Evolutionary conservation across 768 basidiomycete genomes (phyloP), one percentile per base, ranked within the genome.

Genomic region (Exsudoporus frostii): DNA sequence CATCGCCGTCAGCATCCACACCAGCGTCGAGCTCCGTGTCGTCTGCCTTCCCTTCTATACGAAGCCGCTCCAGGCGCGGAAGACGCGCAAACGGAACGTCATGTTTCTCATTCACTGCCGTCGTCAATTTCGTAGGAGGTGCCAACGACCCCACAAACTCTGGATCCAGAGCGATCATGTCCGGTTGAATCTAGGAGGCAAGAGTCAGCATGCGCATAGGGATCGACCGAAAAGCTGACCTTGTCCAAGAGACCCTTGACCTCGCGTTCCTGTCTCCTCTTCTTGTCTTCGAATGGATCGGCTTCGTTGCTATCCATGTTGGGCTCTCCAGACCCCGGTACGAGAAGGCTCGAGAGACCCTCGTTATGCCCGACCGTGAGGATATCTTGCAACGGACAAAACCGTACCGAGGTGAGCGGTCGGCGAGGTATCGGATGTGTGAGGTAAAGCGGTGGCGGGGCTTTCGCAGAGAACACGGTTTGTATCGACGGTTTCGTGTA

Each of bases 261-360:
- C 70, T 98, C 97, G 51, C 90, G 79, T 73, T 98, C 97, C 50
- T 90, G 78, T 52, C 93, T 73, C 20, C 88, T 78, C 56, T 83
- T 85, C 68, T 80, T 84, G 63, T 86, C 82, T 71, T 99, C 96
- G 73, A 89, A 98, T 3, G 95, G 93, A 80, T 99, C 95, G 0
- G 92, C 91, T 69, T 98, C 97, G 14, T 79, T 69, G 53, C 88
- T 90, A 65, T 99, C 97, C 67, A 94, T 96, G 76, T 97, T 94
- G 42, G 95, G 84, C 69, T 98, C 95, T 32, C 96, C 97, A 9
- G 86, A 74, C 25, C 96, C 96, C 0, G 97, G 97, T 0, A 98
- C 86, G 50, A 98, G 77, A 46, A 98, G 80, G 38, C 82, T 88
- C 5, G 90, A 90, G 17, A 98, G 74, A 1, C 96, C 96, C 0